Conservation (phyloP, 2,329 filamentous ascomycete genomes). For the Trichophyton rubrum region DNA sequence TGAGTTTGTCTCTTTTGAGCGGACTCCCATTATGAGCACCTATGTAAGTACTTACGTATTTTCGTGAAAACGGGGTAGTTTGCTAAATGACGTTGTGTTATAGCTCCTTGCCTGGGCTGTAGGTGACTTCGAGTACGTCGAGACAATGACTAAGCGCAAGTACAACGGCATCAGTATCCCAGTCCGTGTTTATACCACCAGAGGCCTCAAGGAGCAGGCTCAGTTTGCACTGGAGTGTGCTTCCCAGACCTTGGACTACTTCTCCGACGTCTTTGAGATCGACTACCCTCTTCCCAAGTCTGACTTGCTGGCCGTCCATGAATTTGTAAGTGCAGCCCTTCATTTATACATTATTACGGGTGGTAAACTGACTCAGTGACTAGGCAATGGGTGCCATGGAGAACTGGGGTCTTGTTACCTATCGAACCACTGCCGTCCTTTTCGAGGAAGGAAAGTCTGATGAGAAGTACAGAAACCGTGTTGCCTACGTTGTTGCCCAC, state of each 20-base stretch:
- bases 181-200: constrained; percentile 90
- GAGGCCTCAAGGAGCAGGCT: constrained; percentile 85
- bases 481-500: constrained; percentile 96
- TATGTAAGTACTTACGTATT: constrained; percentile 37
- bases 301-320: constrained; percentile 80
- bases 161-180: constrained; percentile 88
- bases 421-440: constrained; percentile 87
- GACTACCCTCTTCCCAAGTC: constrained; percentile 90
- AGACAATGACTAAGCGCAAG: constrained; percentile 75
- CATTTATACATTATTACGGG: not conserved
- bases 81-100: not conserved
- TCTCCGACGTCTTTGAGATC: constrained; percentile 83
- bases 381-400: constrained; percentile 64
- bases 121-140: constrained; percentile 93
- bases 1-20: constrained; percentile 63
- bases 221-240: constrained; percentile 82
- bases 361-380: constrained; percentile 17
- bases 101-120: constrained; percentile 88
- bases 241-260: constrained; percentile 88
- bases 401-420: constrained; percentile 94
- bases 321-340: constrained; percentile 55
- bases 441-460: constrained; percentile 90
- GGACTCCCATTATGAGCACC: constrained; percentile 82
- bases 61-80: constrained; percentile 31
- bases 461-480: constrained; percentile 77